Percentiles rank a stretch among this genome's conserved stretches.
Evolutionary conservation across 2,329 filamentous ascomycete genomes (phyloP).

Genomic region (Alternaria sp.): DNA sequence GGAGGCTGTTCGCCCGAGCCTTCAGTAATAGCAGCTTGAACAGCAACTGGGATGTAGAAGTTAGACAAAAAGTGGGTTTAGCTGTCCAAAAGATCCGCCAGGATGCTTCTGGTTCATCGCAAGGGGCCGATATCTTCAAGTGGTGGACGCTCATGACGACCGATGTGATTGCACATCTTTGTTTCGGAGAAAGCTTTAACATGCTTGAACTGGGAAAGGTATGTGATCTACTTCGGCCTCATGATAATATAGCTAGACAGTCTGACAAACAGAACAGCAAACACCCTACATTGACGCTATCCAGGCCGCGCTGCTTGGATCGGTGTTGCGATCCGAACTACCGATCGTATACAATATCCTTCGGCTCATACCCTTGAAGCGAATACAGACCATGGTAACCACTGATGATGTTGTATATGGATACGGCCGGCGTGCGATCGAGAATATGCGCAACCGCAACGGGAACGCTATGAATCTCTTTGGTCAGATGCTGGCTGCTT

Average conservation of each 20-base stretch:
- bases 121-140: conserved; percentile 47
- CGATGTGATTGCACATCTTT: conserved; percentile 51
- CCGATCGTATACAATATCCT: conserved; percentile 36
- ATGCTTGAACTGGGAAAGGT: conserved; percentile 51
- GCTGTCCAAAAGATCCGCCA: conserved; percentile 45
- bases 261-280: neutral
- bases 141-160: conserved; percentile 54
- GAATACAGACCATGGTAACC: neutral
- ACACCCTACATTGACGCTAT: conserved; percentile 42
- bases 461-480: conserved; percentile 27
- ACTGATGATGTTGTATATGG: conserved; percentile 24
- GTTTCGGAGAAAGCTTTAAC: conserved; percentile 53
- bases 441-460: conserved; percentile 27
- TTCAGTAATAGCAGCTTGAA: conserved; percentile 50
- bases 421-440: conserved; percentile 23
- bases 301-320: conserved; percentile 37
- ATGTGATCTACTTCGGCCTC: neutral
- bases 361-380: neutral
- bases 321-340: conserved; percentile 46
- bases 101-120: conserved; percentile 15
- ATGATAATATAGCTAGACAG: neutral
- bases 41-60: conserved; percentile 48
- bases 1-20: conserved; percentile 48
- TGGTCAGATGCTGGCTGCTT: conserved; percentile 22
- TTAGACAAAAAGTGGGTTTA: conserved; percentile 45